Evolutionary conservation across 2,329 filamentous ascomycete genomes (phyloP), one percentile per base, ranked within the genome.

Genomic region (Ceratocystis diversiconidia): DNA sequence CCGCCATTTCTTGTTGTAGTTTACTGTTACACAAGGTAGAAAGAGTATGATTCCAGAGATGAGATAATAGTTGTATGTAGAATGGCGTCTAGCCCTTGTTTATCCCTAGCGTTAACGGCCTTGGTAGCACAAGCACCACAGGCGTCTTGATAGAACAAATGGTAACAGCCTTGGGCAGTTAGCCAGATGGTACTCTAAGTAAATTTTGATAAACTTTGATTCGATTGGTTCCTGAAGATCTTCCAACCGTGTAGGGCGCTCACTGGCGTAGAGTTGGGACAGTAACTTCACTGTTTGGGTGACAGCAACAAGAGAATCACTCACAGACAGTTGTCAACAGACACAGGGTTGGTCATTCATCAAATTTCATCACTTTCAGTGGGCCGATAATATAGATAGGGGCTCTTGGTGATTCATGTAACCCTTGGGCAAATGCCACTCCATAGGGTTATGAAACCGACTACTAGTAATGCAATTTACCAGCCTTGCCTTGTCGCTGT

Each of bases 21-120:
- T 19, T 52, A 52, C 43, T 62, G 61, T 62, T 48, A 62, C 61
- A 48, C 43, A 5, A 44, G 32, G 17, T 22, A 62, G 60, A 41
- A 43, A 28, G 60, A 28, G 8, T 17, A 22, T 5, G 43, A 46
- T 15, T 10, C 19, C 36, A 62, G 19, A 30, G 41, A 28, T 22
- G 17, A 46, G 60, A 28, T 50, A 46, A 44, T 3, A n/a, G 32
- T 17, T 62, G 30, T 19, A 19, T 22, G 44, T n/a, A 62, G 17
- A 17, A 62, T 3, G 8, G 43, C 5, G 43, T 48, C 3, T 19
- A n/a, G 30, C 28, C 50, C 19, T 15, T 25, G 19, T 12, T 36
- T 36, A 59, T 59, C 28, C 28, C 55, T 8, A 17, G 15, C 12
- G 28, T 30, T n/a, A 30, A 19, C 28, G 28, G 28, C 5, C 30